Conservation (phyloP, 179 eudicot species). For the Beta lomatogona region DNA sequence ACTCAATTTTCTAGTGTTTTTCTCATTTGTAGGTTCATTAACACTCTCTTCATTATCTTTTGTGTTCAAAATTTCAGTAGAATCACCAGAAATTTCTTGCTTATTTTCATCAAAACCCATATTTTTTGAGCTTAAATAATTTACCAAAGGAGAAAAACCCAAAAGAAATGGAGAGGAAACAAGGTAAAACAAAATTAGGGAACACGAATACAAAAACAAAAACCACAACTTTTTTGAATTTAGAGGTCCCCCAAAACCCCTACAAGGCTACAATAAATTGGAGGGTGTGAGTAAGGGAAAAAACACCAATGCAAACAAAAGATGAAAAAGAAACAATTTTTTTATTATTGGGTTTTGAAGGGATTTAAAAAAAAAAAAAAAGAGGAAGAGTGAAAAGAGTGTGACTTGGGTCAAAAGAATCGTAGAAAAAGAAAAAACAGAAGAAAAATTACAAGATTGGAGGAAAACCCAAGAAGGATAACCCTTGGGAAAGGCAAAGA, state of each 20-base stretch:
- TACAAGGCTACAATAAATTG: neutral
- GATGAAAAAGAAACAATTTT: neutral
- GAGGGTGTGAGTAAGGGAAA: conserved; percentile 5
- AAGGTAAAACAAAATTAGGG: neutral
- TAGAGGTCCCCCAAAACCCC: conserved; percentile 5
- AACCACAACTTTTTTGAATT: neutral
- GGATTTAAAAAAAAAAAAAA: neutral
- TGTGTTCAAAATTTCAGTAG: conserved; percentile 23
- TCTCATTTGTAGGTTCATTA: conserved; percentile 30
- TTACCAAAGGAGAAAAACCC: conserved; percentile 13
- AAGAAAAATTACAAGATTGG: conserved; percentile 15
- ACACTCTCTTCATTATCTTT: conserved; percentile 35
- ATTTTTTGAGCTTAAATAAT: conserved; percentile 9
- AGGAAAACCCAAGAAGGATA: conserved; percentile 21
- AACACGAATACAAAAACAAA: neutral
- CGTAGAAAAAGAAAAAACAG: conserved; percentile 18
- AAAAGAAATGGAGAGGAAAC: conserved; percentile 8
- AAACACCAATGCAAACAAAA: neutral
- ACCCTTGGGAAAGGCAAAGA: conserved; percentile 22
- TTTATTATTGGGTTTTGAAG: neutral
- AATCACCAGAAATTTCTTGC: conserved; percentile 21
- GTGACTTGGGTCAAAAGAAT: conserved; percentile 42
- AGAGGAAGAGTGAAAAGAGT: neutral
- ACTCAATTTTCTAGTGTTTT: conserved; percentile 50
- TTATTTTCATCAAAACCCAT: conserved; percentile 45